phyloP scores from a whole-genome alignment of 2,329 filamentous ascomycete species.

The Cytospora piceicola region DNA sequence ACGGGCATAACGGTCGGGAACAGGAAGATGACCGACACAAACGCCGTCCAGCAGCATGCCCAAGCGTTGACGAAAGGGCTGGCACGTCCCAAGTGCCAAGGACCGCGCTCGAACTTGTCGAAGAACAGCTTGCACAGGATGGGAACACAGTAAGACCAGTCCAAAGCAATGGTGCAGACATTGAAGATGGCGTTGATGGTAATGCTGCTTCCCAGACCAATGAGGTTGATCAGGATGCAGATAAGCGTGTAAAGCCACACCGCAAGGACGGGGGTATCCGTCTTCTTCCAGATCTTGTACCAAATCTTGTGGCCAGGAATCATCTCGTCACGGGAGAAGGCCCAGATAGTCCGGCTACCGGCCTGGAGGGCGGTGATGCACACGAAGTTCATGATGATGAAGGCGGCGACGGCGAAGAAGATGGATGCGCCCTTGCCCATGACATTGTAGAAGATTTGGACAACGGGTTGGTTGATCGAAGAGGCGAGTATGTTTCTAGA shows the following conservation, averaged over 20 bases:
- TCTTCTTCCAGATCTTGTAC: slow-evolving; percentile 53
- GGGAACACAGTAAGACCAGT: slow-evolving; percentile 61
- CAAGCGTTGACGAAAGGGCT: slow-evolving; percentile 49
- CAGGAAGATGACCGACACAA: slow-evolving; percentile 58
- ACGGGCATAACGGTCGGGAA: slow-evolving; percentile 54
- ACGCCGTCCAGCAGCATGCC: slow-evolving; percentile 56
- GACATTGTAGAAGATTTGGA: slow-evolving; percentile 62
- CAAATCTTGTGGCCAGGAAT: slow-evolving; percentile 52
- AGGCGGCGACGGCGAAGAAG: slow-evolving; percentile 59
- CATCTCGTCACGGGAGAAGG: slow-evolving; percentile 57
- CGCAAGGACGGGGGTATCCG: slow-evolving; percentile 55
- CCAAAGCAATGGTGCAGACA: slow-evolving; percentile 57
- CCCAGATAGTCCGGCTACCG: slow-evolving; percentile 57
- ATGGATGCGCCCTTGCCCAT: slow-evolving; percentile 57
- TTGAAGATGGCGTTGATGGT: slow-evolving; percentile 59
- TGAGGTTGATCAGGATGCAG: slow-evolving; percentile 62
- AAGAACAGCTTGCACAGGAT: slow-evolving; percentile 57
- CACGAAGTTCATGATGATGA: slow-evolving; percentile 62
- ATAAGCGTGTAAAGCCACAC: slow-evolving; percentile 60
- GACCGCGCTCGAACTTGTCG: slow-evolving; percentile 53
- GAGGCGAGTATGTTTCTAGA: slow-evolving; percentile 47
- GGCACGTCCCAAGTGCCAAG: slow-evolving; percentile 53
- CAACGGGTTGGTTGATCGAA: slow-evolving; percentile 55
- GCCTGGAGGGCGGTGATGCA: slow-evolving; percentile 62
- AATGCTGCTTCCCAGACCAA: slow-evolving; percentile 59